A percentile compares a stretch with the other conserved stretches of the same genome.
Conservation (phyloP, 768 basidiomycete species). For the Rhizopogon roseolus region DNA sequence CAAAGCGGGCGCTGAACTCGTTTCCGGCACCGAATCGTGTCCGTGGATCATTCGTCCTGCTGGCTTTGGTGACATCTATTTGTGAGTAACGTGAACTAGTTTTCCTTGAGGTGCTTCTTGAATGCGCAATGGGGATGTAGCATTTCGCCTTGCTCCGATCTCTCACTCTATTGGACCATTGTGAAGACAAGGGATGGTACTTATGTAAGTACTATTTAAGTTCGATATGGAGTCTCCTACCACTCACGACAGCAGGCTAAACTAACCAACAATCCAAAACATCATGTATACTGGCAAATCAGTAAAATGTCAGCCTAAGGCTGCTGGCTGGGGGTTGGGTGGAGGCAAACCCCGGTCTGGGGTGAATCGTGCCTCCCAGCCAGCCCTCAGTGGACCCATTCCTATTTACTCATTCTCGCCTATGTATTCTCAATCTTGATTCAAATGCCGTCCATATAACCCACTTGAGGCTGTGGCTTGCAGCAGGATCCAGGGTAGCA, state of each 20-base stretch:
- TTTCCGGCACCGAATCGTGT: background rate
- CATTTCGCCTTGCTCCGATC: background rate
- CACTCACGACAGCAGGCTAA: background rate
- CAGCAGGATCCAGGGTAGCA: background rate
- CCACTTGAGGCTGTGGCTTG: background rate
- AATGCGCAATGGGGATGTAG: background rate
- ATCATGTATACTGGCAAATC: background rate
- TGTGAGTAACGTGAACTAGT: background rate
- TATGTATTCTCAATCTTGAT: background rate
- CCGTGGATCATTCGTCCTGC: conserved; percentile 1
- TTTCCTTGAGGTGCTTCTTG: background rate
- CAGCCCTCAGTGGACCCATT: background rate
- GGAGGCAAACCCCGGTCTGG: background rate
- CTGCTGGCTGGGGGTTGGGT: background rate
- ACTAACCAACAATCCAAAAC: background rate
- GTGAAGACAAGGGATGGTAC: background rate
- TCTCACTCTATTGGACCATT: background rate
- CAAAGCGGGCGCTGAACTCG: background rate
- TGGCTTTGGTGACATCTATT: background rate
- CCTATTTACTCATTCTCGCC: too few relatives aligned
- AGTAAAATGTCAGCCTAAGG: background rate
- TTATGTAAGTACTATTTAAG: background rate
- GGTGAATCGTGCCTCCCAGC: background rate
- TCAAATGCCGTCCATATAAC: background rate
- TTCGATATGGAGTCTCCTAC: background rate